Evolutionary conservation across 2,329 filamentous ascomycete species (phyloP), one percentile per base, ranked within the genome.

Genomic region (Byssoonygena ceratinophila): DNA sequence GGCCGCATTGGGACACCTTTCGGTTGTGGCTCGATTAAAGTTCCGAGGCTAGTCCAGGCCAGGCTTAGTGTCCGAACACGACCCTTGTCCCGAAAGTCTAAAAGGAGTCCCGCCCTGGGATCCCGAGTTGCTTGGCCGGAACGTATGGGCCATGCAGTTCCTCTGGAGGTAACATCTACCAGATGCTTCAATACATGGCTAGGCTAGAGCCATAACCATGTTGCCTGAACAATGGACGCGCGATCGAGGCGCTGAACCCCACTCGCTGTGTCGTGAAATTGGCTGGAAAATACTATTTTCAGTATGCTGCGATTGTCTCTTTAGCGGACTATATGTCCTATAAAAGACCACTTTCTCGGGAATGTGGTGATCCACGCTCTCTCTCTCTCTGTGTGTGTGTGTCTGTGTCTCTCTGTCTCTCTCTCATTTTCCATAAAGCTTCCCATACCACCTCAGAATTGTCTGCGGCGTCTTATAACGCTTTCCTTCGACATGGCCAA

Each of bases 11-110:
- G 32, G 6, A 14, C 32, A 7, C 7, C 5, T 7, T n/a, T n/a
- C 12, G 8, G 32, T 4, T 11, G 32, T 3, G 14, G 20, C 36
- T 39, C n/a, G 6, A 18, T 39, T n/a, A 47, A 25, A 18, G 18
- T 18, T 40, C 11, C 6, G 39, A 25, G 4, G 12, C 53, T 52
- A 54, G 32, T 18, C 14, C 25, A 4, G 3, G 44, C 43, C n/a
- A 4, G 37, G 53, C 27, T 54, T 54, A 54, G 53, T 54, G 48
- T 54, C 53, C 53, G 53, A 54, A 54, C 36, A 54, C 53, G 53
- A 36, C 20, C 36, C n/a, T 27, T 27, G 20, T 32, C 43, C 22
- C 41, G 41, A 25, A 39, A 51, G 29, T 46, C 41, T 29, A 46
- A 46, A 12, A 4, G 20, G n/a, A n/a, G 4, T 11, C 32, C 32